Conservation (phyloP, 1,284 basidiomycete genomes). For the Bjerkandera adusta region DNA sequence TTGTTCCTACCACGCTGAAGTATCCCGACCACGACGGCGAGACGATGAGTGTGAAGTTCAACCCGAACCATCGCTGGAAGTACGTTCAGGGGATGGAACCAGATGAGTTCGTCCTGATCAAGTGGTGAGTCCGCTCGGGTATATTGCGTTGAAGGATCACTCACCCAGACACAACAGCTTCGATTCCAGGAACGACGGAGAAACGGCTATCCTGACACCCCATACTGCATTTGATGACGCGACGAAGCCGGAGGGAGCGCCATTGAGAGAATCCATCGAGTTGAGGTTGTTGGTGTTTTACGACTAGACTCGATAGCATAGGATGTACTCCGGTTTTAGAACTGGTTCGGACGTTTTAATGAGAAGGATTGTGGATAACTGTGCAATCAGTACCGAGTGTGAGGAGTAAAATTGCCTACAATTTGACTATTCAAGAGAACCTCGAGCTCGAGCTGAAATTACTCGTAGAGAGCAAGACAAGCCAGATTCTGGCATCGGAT, state of each 20-base stretch:
- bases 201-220: constrained; percentile 52
- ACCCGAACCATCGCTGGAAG: constrained; percentile 59
- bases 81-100: constrained; percentile 61
- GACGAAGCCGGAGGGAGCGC: constrained; percentile 47
- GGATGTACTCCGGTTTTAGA: too few relatives aligned
- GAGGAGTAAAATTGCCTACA: too few relatives aligned
- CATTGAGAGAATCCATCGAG: constrained; percentile 57
- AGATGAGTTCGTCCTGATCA: constrained; percentile 64
- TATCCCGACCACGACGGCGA: constrained; percentile 58
- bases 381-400: too few relatives aligned
- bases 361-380: too few relatives aligned
- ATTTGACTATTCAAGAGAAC: too few relatives aligned
- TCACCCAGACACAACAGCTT: constrained; percentile 33
- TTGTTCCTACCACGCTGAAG: constrained; percentile 47
- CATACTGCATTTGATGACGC: constrained; percentile 61
- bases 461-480: too few relatives aligned
- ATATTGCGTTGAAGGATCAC: background rate
- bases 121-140: constrained; percentile 52
- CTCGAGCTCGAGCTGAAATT: too few relatives aligned
- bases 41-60: constrained; percentile 53
- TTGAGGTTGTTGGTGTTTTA: constrained; percentile 61
- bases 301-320: too few relatives aligned
- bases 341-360: too few relatives aligned
- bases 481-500: too few relatives aligned
- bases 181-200: constrained; percentile 51